Base-by-base conservation (phyloP, 345 rosid species). In the Laguncularia racemosa region DNA sequence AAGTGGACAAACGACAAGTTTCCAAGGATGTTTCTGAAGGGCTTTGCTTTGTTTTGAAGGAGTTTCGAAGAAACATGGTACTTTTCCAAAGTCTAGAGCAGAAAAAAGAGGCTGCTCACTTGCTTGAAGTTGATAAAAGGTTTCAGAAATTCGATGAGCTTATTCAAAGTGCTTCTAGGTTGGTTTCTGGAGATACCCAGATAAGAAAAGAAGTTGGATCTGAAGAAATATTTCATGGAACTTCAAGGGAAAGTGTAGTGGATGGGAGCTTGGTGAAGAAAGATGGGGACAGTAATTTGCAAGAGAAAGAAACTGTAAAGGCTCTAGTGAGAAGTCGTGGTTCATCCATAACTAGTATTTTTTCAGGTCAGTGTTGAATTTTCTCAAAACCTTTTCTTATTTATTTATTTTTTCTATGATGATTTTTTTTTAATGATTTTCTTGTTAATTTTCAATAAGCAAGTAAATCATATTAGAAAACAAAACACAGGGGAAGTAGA, bases 51-150 rank as follows among this genome's bases (percentile, higher is more conserved):
- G 20, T 80, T 43, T 60, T 82, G 61, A 75, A 76, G 54, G 68
- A 76, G 67, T 68, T 56, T 47, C 79, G 58, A 64, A 78, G 59
- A 72, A 66, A 54, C 51, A 58, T 67, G 74, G 78, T 78, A 18
- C 13, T 75, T 72, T 77, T 79, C 56, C 82, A 67, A 46, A 61
- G 77, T 75, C 78, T 59, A 46, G 78, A 77, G 51, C 87, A 75
- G 71, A 79, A 64, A 44, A 81, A 76, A 48, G 91, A 79, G 57
- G 91, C 87, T 9, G 55, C 62, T 61, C 43, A 65, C 65, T 51
- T 81, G 69, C 62, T 84, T 59, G 83, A 84, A 59, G 68, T 59
- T 55, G 83, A 84, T 55, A 47, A 66, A 74, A 55, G 77, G 71
- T 75, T 75, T 38, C 77, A 45, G 53, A 61, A 58, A 50, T 77